phyloP scores from a whole-genome alignment of 768 basidiomycete genomes.

The Mrakia frigida region DNA sequence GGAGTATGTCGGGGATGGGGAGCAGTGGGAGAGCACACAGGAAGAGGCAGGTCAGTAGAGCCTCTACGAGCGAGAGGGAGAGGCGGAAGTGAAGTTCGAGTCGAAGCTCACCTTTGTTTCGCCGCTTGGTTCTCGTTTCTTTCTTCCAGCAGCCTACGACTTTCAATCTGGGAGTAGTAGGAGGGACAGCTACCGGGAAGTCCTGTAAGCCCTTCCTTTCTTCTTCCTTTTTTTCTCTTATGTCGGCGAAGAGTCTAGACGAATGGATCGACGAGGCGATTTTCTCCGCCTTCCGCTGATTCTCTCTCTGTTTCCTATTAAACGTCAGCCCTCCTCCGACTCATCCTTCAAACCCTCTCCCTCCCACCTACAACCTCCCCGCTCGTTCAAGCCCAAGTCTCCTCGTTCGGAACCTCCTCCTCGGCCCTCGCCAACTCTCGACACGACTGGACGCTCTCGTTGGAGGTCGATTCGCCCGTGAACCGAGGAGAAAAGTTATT shows the following conservation, averaged over 20 bases:
- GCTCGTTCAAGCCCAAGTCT: background rate
- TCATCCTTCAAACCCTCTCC: background rate
- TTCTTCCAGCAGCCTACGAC: background rate
- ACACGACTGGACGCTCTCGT: background rate
- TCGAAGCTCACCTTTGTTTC: background rate
- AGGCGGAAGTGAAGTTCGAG: background rate
- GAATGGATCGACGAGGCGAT: background rate
- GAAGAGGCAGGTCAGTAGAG: background rate
- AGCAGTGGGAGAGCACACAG: background rate
- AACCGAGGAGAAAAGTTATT: background rate
- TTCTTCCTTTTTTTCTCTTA: no score
- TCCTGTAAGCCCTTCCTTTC: background rate
- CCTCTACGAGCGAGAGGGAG: background rate
- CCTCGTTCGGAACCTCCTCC: background rate
- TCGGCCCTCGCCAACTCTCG: background rate
- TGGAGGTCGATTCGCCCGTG: slow-evolving; percentile 8
- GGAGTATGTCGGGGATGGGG: background rate
- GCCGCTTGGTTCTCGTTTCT: background rate
- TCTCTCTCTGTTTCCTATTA: background rate
- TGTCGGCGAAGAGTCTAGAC: background rate
- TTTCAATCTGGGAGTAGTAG: slow-evolving; percentile 4
- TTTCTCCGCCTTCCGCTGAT: background rate
- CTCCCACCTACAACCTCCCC: background rate
- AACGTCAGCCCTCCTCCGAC: background rate
- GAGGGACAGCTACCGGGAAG: background rate